Evolutionary conservation across 495 filamentous ascomycete species (phyloP), one percentile per base, ranked within the genome.

Genomic region (Cetradonia linearis): DNA sequence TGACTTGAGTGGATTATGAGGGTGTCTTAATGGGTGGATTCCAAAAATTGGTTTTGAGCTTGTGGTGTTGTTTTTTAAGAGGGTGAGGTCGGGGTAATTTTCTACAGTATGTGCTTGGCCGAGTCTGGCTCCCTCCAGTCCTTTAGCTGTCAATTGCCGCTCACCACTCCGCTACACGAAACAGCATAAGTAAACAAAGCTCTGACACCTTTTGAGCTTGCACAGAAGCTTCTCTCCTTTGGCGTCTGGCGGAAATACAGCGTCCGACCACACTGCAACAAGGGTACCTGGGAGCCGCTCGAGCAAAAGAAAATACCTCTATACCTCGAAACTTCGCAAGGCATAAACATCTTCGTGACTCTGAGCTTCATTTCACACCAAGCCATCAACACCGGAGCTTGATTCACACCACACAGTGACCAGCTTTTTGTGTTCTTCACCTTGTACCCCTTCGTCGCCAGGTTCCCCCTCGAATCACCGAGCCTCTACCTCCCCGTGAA

Each of bases 21-120:
- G n/a, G n/a, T n/a, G n/a, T n/a, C n/a, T n/a, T n/a, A n/a, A n/a
- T n/a, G n/a, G n/a, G n/a, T n/a, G n/a, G n/a, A n/a, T n/a, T n/a
- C n/a, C n/a, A n/a, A n/a, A n/a, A n/a, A n/a, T n/a, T n/a, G n/a
- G n/a, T n/a, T n/a, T n/a, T n/a, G n/a, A n/a, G n/a, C n/a, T 18
- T 31, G 13, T 48, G 25, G 23, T 23, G 13, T 38, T 13, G 25
- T 13, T n/a, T 50, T 36, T 38, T 4, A 31, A 33, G 4, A 8
- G 25, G 9, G 5, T 6, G 40, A 14, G 11, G 31, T 56, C 0
- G 3, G 23, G 36, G 5, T 18, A 9, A n/a, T n/a, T n/a, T 49
- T n/a, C 46, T n/a, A 44, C 57, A 47, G n/a, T 46, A 46, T 59
- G 47, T 52, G 57, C 57, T 46, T n/a, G n/a, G n/a, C n/a, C n/a